Conservation (phyloP, 2,329 filamentous ascomycete genomes). For the Penicillium sp. region DNA sequence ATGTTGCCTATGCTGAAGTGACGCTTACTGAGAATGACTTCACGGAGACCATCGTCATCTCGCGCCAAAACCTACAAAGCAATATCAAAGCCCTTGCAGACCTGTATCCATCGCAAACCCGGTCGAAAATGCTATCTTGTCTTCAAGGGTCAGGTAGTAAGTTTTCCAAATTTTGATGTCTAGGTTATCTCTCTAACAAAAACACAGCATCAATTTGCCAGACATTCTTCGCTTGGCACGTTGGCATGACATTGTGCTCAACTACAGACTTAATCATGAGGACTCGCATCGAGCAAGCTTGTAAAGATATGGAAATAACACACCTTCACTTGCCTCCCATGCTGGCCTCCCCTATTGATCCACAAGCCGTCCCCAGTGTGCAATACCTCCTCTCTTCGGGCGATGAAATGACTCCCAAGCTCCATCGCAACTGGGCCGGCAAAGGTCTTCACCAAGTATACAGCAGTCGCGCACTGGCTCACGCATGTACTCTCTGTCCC, state of each 20-base stretch:
- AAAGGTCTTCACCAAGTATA: slow-evolving; percentile 61
- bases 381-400: slow-evolving; percentile 72
- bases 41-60: slow-evolving; percentile 66
- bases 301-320: slow-evolving; percentile 57
- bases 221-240: slow-evolving; percentile 74
- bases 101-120: slow-evolving; percentile 53
- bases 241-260: slow-evolving; percentile 69
- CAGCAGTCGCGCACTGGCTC: slow-evolving; percentile 37
- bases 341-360: slow-evolving; percentile 65
- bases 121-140: slow-evolving; percentile 64
- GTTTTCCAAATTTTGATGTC: slow-evolving; percentile 5
- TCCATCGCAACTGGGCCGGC: slow-evolving; percentile 60
- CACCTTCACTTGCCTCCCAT: slow-evolving; percentile 81
- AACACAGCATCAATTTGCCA: slow-evolving; percentile 68
- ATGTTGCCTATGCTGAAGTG: slow-evolving; percentile 68
- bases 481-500: slow-evolving; percentile 68
- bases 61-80: slow-evolving; percentile 64
- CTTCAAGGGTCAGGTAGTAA: slow-evolving; percentile 68
- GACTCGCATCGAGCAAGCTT: slow-evolving; percentile 59
- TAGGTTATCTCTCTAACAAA: slow-evolving; percentile 10
- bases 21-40: slow-evolving; percentile 50
- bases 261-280: slow-evolving; percentile 67
- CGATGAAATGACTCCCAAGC: slow-evolving; percentile 65
- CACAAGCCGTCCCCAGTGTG: slow-evolving; percentile 59
- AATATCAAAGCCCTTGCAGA: slow-evolving; percentile 60